Conservation (phyloP, 1,284 basidiomycete genomes). For the Takashimella koratensis region DNA sequence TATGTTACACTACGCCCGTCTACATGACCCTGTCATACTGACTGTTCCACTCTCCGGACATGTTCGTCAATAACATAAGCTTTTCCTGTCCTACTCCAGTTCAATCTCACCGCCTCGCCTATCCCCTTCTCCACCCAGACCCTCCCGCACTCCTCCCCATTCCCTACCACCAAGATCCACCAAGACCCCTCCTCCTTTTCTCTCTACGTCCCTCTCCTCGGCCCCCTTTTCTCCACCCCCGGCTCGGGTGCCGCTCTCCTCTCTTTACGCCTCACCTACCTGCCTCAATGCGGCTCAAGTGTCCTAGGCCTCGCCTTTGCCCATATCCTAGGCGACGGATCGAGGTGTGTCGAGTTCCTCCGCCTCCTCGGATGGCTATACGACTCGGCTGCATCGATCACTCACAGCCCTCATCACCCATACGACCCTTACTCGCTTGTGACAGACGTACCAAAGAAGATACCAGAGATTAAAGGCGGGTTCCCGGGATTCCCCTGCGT, state of each 20-base stretch:
- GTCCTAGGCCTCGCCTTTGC: constrained; percentile 24
- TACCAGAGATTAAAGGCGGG: too few relatives aligned
- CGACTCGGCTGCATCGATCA: too few relatives aligned
- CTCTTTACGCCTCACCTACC: constrained; percentile 17
- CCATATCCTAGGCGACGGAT: constrained; percentile 26
- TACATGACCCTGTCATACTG: constrained; percentile 9
- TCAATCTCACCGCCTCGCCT: constrained; percentile 25
- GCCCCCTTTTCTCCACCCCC: constrained; percentile 10
- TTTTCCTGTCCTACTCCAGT: too few relatives aligned
- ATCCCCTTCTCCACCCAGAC: constrained; percentile 26
- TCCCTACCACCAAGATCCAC: constrained; percentile 15
- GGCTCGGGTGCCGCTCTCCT: constrained; percentile 19
- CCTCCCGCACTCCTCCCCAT: constrained; percentile 13
- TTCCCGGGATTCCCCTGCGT: constrained; percentile 17
- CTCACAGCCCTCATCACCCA: too few relatives aligned
- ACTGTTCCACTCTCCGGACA: background rate
- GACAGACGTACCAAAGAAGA: too few relatives aligned
- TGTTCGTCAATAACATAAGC: too few relatives aligned
- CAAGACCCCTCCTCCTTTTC: constrained; percentile 7
- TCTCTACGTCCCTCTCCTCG: constrained; percentile 18
- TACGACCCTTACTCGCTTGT: too few relatives aligned
- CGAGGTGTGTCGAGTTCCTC: too few relatives aligned
- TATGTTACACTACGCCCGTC: constrained; percentile 4
- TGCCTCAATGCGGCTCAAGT: constrained; percentile 10
- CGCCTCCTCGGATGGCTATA: too few relatives aligned